phyloP scores from a whole-genome alignment of 148 eudicot species.

The Simmondsia chinensis region DNA sequence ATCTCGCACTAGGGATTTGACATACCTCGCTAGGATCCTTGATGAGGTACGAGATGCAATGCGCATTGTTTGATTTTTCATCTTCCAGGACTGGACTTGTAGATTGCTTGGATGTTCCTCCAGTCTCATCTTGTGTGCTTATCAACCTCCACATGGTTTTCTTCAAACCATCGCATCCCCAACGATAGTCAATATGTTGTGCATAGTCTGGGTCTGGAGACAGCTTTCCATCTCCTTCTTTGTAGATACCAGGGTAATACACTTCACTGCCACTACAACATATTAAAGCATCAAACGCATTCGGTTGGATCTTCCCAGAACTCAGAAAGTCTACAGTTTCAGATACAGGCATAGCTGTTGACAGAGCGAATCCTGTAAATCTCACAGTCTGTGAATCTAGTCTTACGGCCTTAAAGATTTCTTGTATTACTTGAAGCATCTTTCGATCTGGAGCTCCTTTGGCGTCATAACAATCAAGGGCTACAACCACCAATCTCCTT shows the following conservation, averaged over 20 bases:
- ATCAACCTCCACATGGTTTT: conserved; percentile 52
- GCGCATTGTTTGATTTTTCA: conserved; percentile 38
- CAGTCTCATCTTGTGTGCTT: conserved; percentile 27
- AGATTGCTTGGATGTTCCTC: conserved; percentile 11
- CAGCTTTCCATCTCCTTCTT: conserved; percentile 38
- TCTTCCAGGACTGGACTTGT: conserved; percentile 35
- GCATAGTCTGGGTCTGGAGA: conserved; percentile 49
- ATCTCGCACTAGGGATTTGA: too few species aligned
- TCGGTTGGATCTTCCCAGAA: conserved; percentile 39
- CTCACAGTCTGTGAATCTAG: conserved; percentile 41
- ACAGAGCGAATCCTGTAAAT: conserved; percentile 45
- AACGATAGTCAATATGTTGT: conserved; percentile 59
- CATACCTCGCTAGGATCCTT: conserved; percentile 52
- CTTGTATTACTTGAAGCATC: conserved; percentile 44
- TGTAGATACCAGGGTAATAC: conserved; percentile 49
- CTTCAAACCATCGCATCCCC: conserved; percentile 63
- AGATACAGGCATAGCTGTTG: conserved; percentile 57
- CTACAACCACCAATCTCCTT: conserved; percentile 40
- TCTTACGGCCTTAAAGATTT: conserved; percentile 40
- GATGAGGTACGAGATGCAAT: conserved; percentile 54
- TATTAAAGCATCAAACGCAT: conserved; percentile 65
- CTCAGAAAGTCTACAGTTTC: conserved; percentile 39
- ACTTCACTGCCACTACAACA: conserved; percentile 75
- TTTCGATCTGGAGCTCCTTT: conserved; percentile 51
- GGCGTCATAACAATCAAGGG: conserved; percentile 55